Base-by-base conservation (phyloP, 2,329 filamentous ascomycete genomes). In the Blastomyces percursus region DNA sequence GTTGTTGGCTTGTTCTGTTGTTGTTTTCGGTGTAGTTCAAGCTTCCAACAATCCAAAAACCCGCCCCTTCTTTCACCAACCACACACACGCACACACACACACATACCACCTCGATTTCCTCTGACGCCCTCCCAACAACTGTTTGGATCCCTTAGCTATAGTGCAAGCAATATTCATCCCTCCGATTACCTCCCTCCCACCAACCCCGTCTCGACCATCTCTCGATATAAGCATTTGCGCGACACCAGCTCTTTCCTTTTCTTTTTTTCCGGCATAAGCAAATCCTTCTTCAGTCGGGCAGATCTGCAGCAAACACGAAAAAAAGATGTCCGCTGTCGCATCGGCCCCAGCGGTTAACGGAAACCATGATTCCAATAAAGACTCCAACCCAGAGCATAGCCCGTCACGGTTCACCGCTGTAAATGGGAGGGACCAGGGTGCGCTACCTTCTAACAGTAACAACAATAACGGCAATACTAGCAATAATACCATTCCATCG, bases 321-420 rank as follows among this genome's bases (percentile, higher is more conserved):
- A 46, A 46, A 46, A 67, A 44, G 42, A 76, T 77, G 74, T 72
- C 72, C 48, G 69, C 74, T 61, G 70, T 74, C 61, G 71, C 74
- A 59, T 67, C 73, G 50, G 67, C 70, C n/a, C 66, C 73, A 54
- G 66, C 66, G 70, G 73, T 63, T 71, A 74, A 55, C 66, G 72
- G 16, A 71, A 75, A 61, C 61, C 65, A 64, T 59, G 66, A 67
- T 21, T 46, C 56, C 57, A 63, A 54, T 30, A 71, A 71, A 62
- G 70, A 73, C 48, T 68, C 71, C n/a, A 73, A 70, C 61, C 64
- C 73, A 30, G 76, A 77, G 27, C 73, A 76, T 61, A 77, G 75
- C 60, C 76, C 76, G 38, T 76, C 76, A 38, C 74, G 75, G 52
- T 79, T 79, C 64, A 79, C 77, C 4, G 77, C 77, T 24, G 77